Conservation (phyloP, 208 protist genomes). For the Leishmania braziliensis region DNA sequence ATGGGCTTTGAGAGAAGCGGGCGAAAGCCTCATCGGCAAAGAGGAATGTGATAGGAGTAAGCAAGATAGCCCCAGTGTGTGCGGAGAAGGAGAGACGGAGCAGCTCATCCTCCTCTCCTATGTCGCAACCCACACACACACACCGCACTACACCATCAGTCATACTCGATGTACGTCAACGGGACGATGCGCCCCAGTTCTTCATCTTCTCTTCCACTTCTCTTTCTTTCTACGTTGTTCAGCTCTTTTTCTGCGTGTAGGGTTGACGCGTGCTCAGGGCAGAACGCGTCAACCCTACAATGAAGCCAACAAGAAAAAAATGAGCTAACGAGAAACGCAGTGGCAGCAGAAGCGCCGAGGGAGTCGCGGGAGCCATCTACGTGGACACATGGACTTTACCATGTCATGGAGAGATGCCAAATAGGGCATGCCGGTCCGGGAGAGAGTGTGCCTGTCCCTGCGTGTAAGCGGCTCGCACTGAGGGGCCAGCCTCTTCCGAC, state of each 20-base stretch:
- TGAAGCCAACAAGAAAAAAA: not conserved
- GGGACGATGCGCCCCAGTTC: not conserved
- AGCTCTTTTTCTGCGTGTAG: no score
- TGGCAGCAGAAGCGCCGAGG: not conserved
- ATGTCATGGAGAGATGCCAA: not conserved
- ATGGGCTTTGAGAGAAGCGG: not conserved
- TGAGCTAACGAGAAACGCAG: not conserved
- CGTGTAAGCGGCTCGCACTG: not conserved
- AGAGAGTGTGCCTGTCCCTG: not conserved
- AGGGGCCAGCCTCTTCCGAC: not conserved
- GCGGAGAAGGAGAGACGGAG: not conserved
- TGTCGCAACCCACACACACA: not conserved
- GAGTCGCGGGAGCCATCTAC: not conserved
- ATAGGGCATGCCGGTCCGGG: not conserved
- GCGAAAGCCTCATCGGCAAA: not conserved
- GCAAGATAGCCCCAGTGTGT: not conserved
- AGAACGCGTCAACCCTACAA: no score
- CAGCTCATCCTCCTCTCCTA: not conserved
- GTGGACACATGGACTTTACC: not conserved
- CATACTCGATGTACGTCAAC: constrained; percentile 3
- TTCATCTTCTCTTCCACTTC: not conserved
- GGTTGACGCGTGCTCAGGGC: no score
- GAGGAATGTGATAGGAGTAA: no score
- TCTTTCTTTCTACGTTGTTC: no score
- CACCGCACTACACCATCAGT: not conserved